Base-by-base conservation (phyloP, 768 basidiomycete genomes). In the Gymnopilus junonius region DNA sequence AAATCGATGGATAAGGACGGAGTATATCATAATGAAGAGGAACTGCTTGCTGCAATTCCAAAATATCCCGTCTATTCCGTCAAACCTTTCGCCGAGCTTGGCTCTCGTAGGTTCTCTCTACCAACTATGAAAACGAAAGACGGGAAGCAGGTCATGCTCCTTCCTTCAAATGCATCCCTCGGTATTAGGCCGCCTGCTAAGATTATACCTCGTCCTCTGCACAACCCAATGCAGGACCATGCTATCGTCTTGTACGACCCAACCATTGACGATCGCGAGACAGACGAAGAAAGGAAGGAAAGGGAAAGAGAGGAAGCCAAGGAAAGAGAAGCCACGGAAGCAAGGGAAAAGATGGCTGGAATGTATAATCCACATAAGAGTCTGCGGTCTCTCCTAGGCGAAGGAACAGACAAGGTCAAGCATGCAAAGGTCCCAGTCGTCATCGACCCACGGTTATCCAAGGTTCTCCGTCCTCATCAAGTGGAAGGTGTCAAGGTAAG, bases 201-300 rank as follows among this genome's bases (percentile, higher is more conserved):
- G 67, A 77, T 97, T 62, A 85, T 92, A 53, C 97, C 97, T 17
- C 84, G 96, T 21, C 97, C 97, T 5, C 79, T 98, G n/a, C 91
- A 96, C 69, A 95, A 99, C 73, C 97, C 96, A 1, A 96, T 99
- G 93, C 88, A 92, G 54, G 95, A 99, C 69, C 96, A 98, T 75
- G 95, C 97, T 0, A 97, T 99, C 63, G 97, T 99, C 2, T 78
- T 98, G 14, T 99, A 94, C 73, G 97, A 99, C 70, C 97, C 97
- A 0, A 99, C 97, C 0, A 88, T 97, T 50, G 95, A 99, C 71
- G 91, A 93, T 71, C 80, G 91, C 66, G 95, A 96, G 75, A 94
- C 94, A 0, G 92, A 94, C 70, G 92, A 95, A 70, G 94, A 95
- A 72, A 83, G 83, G 69, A 87, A 81, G 73, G 89, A 88, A 62